Evolutionary conservation across 352 stramenopile genomes (phyloP).

Genomic region (Phytophthora pluvialis): DNA sequence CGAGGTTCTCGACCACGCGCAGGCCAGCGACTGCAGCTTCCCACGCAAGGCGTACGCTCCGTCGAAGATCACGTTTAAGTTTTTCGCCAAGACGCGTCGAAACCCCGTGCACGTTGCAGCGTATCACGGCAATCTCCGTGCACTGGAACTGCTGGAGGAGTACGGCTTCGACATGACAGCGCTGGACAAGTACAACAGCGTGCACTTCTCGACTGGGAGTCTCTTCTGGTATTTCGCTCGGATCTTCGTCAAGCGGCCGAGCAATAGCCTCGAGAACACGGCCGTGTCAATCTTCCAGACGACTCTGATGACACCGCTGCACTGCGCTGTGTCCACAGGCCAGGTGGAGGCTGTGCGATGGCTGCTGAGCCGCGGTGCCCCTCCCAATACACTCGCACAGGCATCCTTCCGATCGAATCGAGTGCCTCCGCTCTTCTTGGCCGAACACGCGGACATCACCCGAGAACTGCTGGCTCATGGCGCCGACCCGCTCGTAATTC

Average conservation of each 20-base stretch:
- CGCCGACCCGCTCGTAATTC: constrained; percentile 65
- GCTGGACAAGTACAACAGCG: constrained; percentile 73
- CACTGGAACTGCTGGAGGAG: constrained; percentile 53
- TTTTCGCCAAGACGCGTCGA: constrained; percentile 61
- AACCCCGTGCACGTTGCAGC: constrained; percentile 79
- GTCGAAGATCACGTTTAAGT: constrained; percentile 47
- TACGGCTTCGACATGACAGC: constrained; percentile 57
- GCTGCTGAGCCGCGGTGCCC: constrained; percentile 53
- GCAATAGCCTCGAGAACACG: constrained; percentile 41
- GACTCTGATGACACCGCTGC: constrained; percentile 68
- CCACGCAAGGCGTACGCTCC: constrained; percentile 51
- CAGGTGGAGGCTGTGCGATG: constrained; percentile 67
- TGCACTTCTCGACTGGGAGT: constrained; percentile 68
- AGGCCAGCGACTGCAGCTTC: constrained; percentile 48
- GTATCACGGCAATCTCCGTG: constrained; percentile 61
- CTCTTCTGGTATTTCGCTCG: constrained; percentile 75
- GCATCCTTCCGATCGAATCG: constrained; percentile 63
- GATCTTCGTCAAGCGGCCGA: constrained; percentile 46
- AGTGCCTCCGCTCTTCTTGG: constrained; percentile 69
- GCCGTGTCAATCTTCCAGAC: constrained; percentile 74
- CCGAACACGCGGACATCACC: constrained; percentile 64
- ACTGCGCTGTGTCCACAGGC: constrained; percentile 67
- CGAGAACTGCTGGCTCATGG: constrained; percentile 54
- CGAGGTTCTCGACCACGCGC: constrained; percentile 49
- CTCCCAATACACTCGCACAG: constrained; percentile 38